Evolutionary conservation across 768 basidiomycete genomes (phyloP).

Genomic region (Coprinopsis marcescibilis): DNA sequence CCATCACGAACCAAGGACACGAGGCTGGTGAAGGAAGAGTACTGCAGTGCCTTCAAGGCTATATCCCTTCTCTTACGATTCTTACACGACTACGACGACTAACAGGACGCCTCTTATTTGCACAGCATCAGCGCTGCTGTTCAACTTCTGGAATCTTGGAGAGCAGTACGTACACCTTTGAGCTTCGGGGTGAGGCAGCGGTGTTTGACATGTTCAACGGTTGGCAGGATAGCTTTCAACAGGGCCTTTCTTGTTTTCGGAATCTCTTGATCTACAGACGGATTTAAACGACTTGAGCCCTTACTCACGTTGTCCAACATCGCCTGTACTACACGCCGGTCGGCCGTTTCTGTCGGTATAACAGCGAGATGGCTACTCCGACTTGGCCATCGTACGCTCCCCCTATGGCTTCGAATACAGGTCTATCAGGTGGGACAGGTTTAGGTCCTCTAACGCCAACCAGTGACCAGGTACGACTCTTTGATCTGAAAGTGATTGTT

Average conservation of each 20-base stretch:
- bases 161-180: background rate
- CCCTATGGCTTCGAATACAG: conserved; percentile 26
- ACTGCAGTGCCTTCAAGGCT: background rate
- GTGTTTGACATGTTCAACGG: background rate
- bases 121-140: background rate
- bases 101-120: background rate
- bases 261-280: background rate
- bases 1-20: conserved; percentile 1
- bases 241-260: background rate
- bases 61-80: background rate
- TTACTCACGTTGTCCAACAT: background rate
- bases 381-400: conserved; percentile 38
- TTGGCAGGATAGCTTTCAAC: background rate
- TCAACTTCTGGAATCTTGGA: background rate
- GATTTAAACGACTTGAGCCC: background rate
- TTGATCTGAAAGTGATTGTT: conserved; percentile 11
- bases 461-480: conserved; percentile 59
- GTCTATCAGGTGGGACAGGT: conserved; percentile 15
- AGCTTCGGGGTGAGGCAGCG: background rate
- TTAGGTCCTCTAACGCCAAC: conserved; percentile 52
- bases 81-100: background rate
- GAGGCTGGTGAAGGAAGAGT: background rate
- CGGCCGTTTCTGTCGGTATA: background rate
- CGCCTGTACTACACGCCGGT: background rate
- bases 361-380: background rate